phyloP scores from a whole-genome alignment of 805 yeast species.

The Teunomyces funiuensis region DNA sequence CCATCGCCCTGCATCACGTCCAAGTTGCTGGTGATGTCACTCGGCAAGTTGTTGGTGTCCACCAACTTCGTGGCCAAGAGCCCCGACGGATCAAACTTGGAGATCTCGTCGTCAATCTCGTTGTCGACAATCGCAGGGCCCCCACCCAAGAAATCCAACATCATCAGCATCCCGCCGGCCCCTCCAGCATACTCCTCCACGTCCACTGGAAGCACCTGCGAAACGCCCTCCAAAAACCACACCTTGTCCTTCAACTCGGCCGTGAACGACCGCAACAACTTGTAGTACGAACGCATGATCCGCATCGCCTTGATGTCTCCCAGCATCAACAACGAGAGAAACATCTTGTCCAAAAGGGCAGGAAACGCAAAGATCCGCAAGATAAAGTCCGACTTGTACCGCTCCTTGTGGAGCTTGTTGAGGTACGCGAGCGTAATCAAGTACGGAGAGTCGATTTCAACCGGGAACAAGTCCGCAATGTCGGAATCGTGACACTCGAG shows the following conservation, averaged over 20 bases:
- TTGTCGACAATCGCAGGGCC: constrained; percentile 42
- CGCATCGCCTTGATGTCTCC: constrained; percentile 89
- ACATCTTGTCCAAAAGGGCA: constrained; percentile 80
- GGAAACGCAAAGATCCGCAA: constrained; percentile 89
- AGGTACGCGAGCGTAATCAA: constrained; percentile 82
- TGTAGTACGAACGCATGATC: constrained; percentile 86
- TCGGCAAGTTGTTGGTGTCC: constrained; percentile 57
- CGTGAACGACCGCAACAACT: constrained; percentile 75
- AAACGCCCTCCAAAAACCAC: constrained; percentile 92
- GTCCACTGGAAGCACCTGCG: constrained; percentile 84
- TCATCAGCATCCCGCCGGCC: constrained; percentile 86
- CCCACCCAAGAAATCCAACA: constrained; percentile 84
- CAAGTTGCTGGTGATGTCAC: constrained; percentile 51
- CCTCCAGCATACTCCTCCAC: constrained; percentile 90
- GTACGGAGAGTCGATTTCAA: constrained; percentile 79
- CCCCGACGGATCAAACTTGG: constrained; percentile 45
- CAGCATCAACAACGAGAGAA: constrained; percentile 72
- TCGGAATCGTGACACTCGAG: constrained; percentile 83
- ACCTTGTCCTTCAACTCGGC: constrained; percentile 85
- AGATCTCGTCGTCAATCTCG: constrained; percentile 40
- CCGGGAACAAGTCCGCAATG: constrained; percentile 83
- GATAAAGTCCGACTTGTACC: constrained; percentile 82
- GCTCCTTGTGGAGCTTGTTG: constrained; percentile 78
- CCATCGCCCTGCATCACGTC: constrained; percentile 53
- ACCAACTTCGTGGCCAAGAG: constrained; percentile 46